Evolutionary conservation across 768 basidiomycete genomes (phyloP).

Genomic region (Krasilnikovozyma curviuscula): DNA sequence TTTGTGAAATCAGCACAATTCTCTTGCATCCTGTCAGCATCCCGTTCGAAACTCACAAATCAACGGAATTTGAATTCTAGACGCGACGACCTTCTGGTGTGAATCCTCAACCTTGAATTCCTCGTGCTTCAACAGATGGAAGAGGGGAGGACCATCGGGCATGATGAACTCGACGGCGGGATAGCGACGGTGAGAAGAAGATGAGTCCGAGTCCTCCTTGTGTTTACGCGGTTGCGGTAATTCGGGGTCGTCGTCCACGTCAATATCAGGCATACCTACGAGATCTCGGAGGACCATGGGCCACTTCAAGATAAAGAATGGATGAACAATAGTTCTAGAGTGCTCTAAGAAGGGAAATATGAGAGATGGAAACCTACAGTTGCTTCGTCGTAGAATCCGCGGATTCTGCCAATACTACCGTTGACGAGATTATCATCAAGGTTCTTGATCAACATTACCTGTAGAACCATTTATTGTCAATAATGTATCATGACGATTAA

Average conservation of each 20-base stretch:
- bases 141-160: conserved; percentile 35
- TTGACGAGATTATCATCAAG: conserved; percentile 78
- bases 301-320: not conserved
- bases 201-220: conserved; percentile 21
- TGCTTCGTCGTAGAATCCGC: conserved; percentile 44
- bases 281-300: conserved; percentile 16
- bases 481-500: no score
- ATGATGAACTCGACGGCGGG: conserved; percentile 65
- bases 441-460: conserved; percentile 96
- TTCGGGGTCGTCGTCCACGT: conserved; percentile 8
- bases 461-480: no score
- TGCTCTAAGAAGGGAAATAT: not conserved
- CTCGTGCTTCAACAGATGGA: conserved; percentile 47
- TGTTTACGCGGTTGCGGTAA: conserved; percentile 13
- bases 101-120: conserved; percentile 72
- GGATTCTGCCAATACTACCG: conserved; percentile 72
- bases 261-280: not conserved
- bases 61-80: not conserved
- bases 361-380: not conserved
- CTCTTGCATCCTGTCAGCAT: no score
- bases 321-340: no score
- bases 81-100: conserved; percentile 20
- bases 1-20: no score
- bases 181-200: conserved; percentile 27
- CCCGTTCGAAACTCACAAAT: no score